Percentiles rank a stretch among this genome's conserved stretches.
Evolutionary conservation across 352 stramenopile genomes (phyloP).

Genomic region (Pythium biforme): DNA sequence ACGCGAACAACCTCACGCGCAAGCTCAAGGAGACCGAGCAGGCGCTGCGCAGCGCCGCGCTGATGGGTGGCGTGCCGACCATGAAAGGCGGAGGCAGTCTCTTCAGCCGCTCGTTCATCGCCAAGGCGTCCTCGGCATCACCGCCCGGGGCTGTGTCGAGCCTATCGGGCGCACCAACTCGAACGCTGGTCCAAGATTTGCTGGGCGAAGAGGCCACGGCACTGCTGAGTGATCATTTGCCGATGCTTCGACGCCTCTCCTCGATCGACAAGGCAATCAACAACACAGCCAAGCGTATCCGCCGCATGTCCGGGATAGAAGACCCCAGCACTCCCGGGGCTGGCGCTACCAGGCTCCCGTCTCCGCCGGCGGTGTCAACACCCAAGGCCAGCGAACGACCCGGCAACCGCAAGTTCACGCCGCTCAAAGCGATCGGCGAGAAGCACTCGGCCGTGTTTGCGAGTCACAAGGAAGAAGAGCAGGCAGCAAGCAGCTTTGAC

Average conservation of each 20-base stretch:
- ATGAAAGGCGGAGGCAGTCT: constrained; percentile 7
- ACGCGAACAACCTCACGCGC: constrained; percentile 58
- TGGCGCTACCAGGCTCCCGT: not conserved
- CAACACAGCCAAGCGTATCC: constrained; percentile 58
- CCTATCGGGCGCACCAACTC: not conserved
- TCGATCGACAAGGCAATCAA: constrained; percentile 70
- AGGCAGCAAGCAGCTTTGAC: constrained; percentile 12
- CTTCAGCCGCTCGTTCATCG: constrained; percentile 27
- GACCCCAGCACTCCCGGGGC: not conserved
- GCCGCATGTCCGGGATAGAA: constrained; percentile 40
- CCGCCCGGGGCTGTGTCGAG: not conserved
- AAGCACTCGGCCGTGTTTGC: constrained; percentile 12
- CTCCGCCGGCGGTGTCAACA: not conserved
- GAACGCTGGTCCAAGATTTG: constrained; percentile 13
- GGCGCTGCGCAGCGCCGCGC: constrained; percentile 33
- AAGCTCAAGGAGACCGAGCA: constrained; percentile 68
- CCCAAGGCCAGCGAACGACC: constrained; percentile 1
- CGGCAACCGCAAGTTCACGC: constrained; percentile 30
- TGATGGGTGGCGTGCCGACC: constrained; percentile 27
- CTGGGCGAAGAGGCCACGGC: constrained; percentile 21
- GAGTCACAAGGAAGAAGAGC: constrained; percentile 9
- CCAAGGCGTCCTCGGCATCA: no score
- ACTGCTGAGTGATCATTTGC: constrained; percentile 19
- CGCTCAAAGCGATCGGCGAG: constrained; percentile 42
- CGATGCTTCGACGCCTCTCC: constrained; percentile 39